Evolutionary conservation across 1,284 basidiomycete genomes (phyloP), one percentile per base, ranked within the genome.

Genomic region (Austroboletus niveus): DNA sequence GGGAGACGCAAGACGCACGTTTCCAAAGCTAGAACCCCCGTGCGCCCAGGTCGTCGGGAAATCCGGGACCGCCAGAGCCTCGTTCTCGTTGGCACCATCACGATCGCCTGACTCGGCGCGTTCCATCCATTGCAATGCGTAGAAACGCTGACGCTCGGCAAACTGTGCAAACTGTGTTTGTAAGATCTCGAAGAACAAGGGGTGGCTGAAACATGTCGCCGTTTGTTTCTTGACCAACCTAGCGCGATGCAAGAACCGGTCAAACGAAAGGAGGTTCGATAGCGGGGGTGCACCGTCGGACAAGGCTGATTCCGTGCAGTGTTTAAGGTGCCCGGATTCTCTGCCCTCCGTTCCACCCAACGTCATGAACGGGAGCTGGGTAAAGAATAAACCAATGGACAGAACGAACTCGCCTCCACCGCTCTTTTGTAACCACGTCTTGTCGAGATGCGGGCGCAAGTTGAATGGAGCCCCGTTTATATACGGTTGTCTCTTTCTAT

Each of bases 361-460:
- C 4, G 82, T 79, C 72, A 82, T 79, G 56, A 75, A 78, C 0
- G 80, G 77, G 7, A 83, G 71, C 10, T 62, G 66, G 54, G 70
- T 73, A 45, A 61, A 70, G 58, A 73, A 80, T 51, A 74, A 75
- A 20, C 74, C 68, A 36, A 83, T 73, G 17, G 72, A 69, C 12
- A 79, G 47, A 43, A 69, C 69, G 20, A 79, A 72, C 51, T 78
- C 77, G 3, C 60, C 65, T 8, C 60, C 61, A 3, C 82, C 82
- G 0, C 79, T 80, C 4, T 48, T 56, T 4, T 72, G 55, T 47
- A 71, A 70, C 82, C 81, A 84, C 17, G 69, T 55, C 27, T 61
- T 57, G 56, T 82, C 75, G 20, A 84, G 69, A 57, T 75, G 76
- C 5, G 78, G 75, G 7, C 84, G 72, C 36, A 83, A 48, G 60